Evolutionary conservation across 306 rosid species (phyloP).

Genomic region (Erythrophleum fordii): DNA sequence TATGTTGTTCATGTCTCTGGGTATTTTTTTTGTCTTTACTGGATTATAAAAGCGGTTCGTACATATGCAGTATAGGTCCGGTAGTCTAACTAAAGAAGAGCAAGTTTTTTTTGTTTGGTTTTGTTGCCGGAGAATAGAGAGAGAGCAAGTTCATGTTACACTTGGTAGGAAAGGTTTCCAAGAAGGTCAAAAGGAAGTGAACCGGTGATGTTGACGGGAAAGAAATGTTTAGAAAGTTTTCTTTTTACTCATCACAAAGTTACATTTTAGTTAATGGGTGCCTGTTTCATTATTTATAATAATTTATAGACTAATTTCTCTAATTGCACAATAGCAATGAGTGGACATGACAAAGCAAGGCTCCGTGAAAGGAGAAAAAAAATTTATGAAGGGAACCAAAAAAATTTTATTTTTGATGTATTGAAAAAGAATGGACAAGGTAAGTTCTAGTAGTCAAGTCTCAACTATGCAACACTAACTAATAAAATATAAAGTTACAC

Average conservation of each 20-base stretch:
- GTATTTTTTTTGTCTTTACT: slow-evolving; percentile 37
- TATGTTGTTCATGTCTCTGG: slow-evolving; percentile 30
- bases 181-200: slow-evolving; percentile 19
- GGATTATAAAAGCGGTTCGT: slow-evolving; percentile 26
- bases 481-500: slow-evolving; percentile 29
- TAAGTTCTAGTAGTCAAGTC: slow-evolving; percentile 35
- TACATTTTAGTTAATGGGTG: not conserved
- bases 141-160: slow-evolving; percentile 16
- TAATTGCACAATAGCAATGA: slow-evolving; percentile 21
- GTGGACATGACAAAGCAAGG: slow-evolving; percentile 11
- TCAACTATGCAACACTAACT: slow-evolving; percentile 50
- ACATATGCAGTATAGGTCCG: slow-evolving; percentile 10
- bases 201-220: slow-evolving; percentile 3
- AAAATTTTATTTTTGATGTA: slow-evolving; percentile 22
- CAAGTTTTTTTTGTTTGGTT: not conserved
- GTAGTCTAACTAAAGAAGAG: slow-evolving; percentile 12
- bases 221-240: slow-evolving; percentile 1
- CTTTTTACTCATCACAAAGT: slow-evolving; percentile 6
- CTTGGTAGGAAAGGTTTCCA: slow-evolving; percentile 28
- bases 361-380: not conserved
- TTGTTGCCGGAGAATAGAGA: slow-evolving; percentile 21
- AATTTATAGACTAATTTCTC: not conserved
- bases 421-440: not conserved
- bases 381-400: not conserved
- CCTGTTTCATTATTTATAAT: not conserved